Evolutionary conservation across 805 yeast genomes (phyloP), one percentile per base, ranked within the genome.

Genomic region (Wickerhamomyces bovis): DNA sequence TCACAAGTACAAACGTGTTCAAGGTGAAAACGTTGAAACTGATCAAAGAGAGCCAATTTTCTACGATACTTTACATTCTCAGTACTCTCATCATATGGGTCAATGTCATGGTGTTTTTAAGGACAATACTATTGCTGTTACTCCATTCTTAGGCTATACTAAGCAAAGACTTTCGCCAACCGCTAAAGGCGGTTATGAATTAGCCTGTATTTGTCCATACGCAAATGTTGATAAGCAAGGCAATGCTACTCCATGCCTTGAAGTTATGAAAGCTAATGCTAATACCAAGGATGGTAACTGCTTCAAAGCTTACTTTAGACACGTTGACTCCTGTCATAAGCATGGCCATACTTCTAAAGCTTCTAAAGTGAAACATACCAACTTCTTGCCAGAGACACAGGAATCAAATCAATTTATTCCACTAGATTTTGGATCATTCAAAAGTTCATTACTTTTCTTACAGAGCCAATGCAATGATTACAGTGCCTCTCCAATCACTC

Each of bases 21-120:
- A 42, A 35, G 38, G 38, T n/a, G 20, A 28, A 16, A 38, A 33
- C 19, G 23, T 44, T 13, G 39, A 42, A n/a, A 38, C 47, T 25
- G 44, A 44, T 31, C 43, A 44, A 15, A 21, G 20, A 23, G 47
- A 40, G 18, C 47, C 42, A 19, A 31, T 35, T 15, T 52, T 52
- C 46, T 50, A 49, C 40, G 46, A 50, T n/a, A 49, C 51, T 12
- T 41, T 52, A 23, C 47, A 44, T 10, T 43, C 51, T 9, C 43
- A 45, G 11, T 52, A 44, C 21, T 47, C 47, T 22, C 51, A 49
- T 16, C 55, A 52, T 26, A 47, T 52, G 51, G 43, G 44, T 12
- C 46, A 47, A 11, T 41, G 42, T n/a, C 55, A 52, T 39, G 55
- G 55, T 26, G 45, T 50, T 13, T 39, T 26, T 25, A 44, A 41